phyloP scores from a whole-genome alignment of 306 rosid genomes.

The Glycine latifolia region DNA sequence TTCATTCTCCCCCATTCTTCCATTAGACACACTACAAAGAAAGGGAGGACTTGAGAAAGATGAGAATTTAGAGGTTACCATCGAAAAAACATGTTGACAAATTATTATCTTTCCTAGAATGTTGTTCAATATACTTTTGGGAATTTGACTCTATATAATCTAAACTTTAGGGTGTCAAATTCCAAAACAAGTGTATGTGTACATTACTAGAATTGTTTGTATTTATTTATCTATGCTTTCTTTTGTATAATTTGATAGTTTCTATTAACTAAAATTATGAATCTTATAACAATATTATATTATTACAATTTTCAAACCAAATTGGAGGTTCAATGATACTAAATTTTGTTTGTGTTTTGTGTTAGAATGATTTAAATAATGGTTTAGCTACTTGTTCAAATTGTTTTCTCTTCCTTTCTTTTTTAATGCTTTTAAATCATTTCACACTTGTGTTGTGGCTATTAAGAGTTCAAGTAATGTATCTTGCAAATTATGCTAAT shows the following conservation, averaged over 20 bases:
- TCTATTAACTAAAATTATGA: too few species aligned
- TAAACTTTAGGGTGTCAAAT: too few species aligned
- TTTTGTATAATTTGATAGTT: too few species aligned
- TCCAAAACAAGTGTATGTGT: too few species aligned
- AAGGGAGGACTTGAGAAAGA: too few species aligned
- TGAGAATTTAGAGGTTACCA: too few species aligned
- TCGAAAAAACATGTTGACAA: slow-evolving; percentile 8
- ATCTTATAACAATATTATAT: too few species aligned
- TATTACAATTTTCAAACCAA: too few species aligned
- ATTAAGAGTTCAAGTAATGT: slow-evolving; percentile 23
- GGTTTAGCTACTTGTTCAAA: background rate
- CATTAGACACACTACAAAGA: too few species aligned
- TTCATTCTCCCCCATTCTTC: background rate
- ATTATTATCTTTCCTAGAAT: slow-evolving; percentile 1
- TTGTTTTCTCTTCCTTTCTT: background rate
- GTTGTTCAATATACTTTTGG: background rate
- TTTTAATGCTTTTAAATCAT: slow-evolving; percentile 1
- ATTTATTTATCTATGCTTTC: background rate
- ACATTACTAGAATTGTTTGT: background rate
- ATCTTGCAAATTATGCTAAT: background rate
- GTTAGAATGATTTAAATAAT: background rate
- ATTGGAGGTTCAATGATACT: too few species aligned
- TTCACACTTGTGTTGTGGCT: slow-evolving; percentile 18
- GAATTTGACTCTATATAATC: too few species aligned
- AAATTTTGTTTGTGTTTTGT: too few species aligned